Evolutionary conservation across 2,329 filamentous ascomycete species (phyloP), one percentile per base, ranked within the genome.

Genomic region (Sporothrix humicola): DNA sequence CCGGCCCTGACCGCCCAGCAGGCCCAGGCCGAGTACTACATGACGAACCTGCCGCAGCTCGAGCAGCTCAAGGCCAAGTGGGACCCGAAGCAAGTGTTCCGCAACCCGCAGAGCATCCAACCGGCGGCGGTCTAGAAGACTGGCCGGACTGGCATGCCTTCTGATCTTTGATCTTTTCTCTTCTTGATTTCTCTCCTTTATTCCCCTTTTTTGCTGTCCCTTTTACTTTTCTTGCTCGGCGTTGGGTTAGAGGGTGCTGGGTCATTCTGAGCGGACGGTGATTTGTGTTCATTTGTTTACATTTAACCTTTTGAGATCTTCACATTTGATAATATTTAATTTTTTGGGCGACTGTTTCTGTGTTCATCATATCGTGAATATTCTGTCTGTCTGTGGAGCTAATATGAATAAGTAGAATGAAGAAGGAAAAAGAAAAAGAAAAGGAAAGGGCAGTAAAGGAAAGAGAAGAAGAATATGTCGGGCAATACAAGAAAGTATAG

Each of bases 31-130:
- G 82, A 84, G 9, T 90, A 90, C 77, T 91, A 88, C 87, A 85
- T 85, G 0, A 76, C 82, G 0, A 89, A 89, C 75, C 79, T 89
- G 52, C 79, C 82, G 0, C 77, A 74, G 9, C 80, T 91, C 68
- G 81, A 84, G 69, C 71, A 79, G 68, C 82, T 90, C 63, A 91
- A 91, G 81, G 77, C 80, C 6, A 81, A 78, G 1, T 85, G 85
- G 79, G 89, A 91, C 77, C 85, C 88, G 0, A 76, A 79, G 0
- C 84, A 89, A 74, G 71, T 88, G 0, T 91, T 91, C 76, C 85
- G 85, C 69, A 90, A 90, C 74, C 88, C 88, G 0, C 88, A 90
- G 78, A 89, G 85, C 76, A 81, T 88, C 13, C 46, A 74, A 70
- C 73, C 73, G 17, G 70, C 65, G 48, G 20, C 52, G 26, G 59